Evolutionary conservation across 2,329 filamentous ascomycete genomes (phyloP).

Genomic region (Paraconiothyrium brasiliense): DNA sequence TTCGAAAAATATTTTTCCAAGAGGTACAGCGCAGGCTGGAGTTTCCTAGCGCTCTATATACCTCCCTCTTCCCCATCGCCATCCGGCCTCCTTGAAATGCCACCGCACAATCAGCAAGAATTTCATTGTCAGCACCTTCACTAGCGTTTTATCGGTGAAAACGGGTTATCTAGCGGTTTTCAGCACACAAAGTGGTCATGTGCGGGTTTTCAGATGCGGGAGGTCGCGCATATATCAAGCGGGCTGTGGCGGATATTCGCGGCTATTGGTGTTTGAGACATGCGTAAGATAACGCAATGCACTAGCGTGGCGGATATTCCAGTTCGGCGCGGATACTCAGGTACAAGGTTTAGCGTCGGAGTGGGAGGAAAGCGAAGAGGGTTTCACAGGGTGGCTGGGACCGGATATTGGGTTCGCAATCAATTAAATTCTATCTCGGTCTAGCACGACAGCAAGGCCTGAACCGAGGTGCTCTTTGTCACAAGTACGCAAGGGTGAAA

Average conservation of each 20-base stretch:
- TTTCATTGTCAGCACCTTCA: slow-evolving; percentile 6
- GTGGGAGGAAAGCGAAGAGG: no score
- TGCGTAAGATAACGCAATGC: slow-evolving; percentile 2
- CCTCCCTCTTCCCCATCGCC: slow-evolving; percentile 29
- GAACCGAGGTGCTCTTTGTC: background rate
- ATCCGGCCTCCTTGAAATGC: slow-evolving; percentile 42
- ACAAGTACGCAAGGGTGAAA: no score
- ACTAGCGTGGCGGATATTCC: slow-evolving; percentile 33
- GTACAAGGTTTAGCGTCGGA: slow-evolving; percentile 6
- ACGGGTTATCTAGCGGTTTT: background rate
- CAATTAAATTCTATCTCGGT: background rate
- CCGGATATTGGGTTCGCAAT: background rate
- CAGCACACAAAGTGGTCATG: slow-evolving; percentile 18
- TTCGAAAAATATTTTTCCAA: background rate
- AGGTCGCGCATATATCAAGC: slow-evolving; percentile 33
- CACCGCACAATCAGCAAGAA: slow-evolving; percentile 20
- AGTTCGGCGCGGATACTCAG: slow-evolving; percentile 31
- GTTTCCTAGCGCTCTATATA: slow-evolving; percentile 24
- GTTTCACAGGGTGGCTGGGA: background rate
- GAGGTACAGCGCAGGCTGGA: background rate
- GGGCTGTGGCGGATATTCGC: slow-evolving; percentile 34
- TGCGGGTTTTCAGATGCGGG: slow-evolving; percentile 19
- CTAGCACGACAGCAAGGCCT: background rate
- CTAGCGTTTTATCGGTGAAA: background rate
- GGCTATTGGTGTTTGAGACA: slow-evolving; percentile 25